Evolutionary conservation across 208 protist species (phyloP), one percentile per base, ranked within the genome.

Genomic region (Herpetomonas samuelpessoai): DNA sequence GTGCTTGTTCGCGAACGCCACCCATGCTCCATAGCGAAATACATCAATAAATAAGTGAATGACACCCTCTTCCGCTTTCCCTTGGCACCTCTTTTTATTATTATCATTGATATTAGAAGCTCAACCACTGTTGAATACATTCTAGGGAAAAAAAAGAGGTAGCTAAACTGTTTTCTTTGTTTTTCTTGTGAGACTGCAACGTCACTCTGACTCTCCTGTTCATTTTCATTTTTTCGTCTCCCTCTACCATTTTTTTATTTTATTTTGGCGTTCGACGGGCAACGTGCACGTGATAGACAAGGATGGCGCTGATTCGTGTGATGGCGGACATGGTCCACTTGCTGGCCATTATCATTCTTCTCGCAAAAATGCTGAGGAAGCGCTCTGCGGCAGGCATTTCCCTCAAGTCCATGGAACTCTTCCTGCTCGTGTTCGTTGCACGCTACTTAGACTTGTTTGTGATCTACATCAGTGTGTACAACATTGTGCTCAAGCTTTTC

Each of bases 401-500:
- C 1, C 84, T 98, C 50, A 97, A 97, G 72, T 96, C 91, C 19
- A 97, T 98, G 82, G 68, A 92, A 51, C 79, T 98, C 6, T 98
- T 97, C 57, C 76, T 86, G 0, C 19, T 98, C 18, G 92, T 98
- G 19, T 98, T 97, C 74, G 83, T 71, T 24, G 87, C 88, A 22
- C 90, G 97, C n/a, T 99, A 99, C 69, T 18, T 98, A 19, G 92
- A 98, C 59, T 65, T 98, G 19, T 93, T 98, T 54, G 71, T 80
- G 24, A 69, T 61, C 10, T 92, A 76, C 61, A 62, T 91, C 22
- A 83, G 79, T 12, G 10, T 96, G 26, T 99, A 99, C 79, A 97
- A 97, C 71, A 92, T 81, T 21, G 26, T 91, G 28, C 97, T 98
- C 93, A 99, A 98, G 79, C 57, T 98, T 21, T 85, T 98, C 60